These are phyloP conservation scores for Dissoconium aciculare DNA, from an alignment of 2,329 filamentous ascomycete species.

Conservation along the genomic window DNA sequence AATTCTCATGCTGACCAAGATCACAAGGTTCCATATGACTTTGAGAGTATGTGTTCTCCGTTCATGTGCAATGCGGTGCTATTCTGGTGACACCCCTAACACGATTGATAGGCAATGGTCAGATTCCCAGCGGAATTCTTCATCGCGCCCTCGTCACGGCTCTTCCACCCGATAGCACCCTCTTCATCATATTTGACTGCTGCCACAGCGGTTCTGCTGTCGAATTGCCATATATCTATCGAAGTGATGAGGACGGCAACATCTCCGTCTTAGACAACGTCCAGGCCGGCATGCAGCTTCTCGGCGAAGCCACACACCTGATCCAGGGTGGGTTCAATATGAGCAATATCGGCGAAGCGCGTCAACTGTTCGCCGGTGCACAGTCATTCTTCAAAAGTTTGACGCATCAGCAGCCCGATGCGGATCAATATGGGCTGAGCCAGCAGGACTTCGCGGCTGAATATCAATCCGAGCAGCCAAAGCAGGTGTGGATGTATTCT, in stretches of 20 bases:
- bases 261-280: conserved; percentile 42
- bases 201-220: conserved; percentile 47
- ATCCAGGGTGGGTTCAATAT: conserved; percentile 36
- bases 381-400: conserved; percentile 40
- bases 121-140: conserved; percentile 38
- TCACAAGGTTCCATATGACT: conserved; percentile 18
- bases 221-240: conserved; percentile 45
- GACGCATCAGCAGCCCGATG: conserved; percentile 30
- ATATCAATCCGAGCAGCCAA: conserved; percentile 29
- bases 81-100: conserved; percentile 1
- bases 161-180: conserved; percentile 35
- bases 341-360: conserved; percentile 35
- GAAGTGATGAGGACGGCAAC: conserved; percentile 41
- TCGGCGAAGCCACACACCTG: conserved; percentile 36
- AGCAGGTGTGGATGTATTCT: conserved; percentile 37
- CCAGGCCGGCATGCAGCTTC: conserved; percentile 35
- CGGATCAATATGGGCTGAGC: conserved; percentile 30
- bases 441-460: conserved; percentile 26
- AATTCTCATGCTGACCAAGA: conserved; percentile 2
- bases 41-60: conserved; percentile 20
- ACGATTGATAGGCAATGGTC: conserved; percentile 28
- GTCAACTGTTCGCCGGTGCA: conserved; percentile 39
- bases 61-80: not conserved
- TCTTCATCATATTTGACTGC: conserved; percentile 46
- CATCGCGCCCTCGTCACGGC: conserved; percentile 39